Evolutionary conservation across 129 eudicot species (phyloP).

Genomic region (Lactuca sativa): DNA sequence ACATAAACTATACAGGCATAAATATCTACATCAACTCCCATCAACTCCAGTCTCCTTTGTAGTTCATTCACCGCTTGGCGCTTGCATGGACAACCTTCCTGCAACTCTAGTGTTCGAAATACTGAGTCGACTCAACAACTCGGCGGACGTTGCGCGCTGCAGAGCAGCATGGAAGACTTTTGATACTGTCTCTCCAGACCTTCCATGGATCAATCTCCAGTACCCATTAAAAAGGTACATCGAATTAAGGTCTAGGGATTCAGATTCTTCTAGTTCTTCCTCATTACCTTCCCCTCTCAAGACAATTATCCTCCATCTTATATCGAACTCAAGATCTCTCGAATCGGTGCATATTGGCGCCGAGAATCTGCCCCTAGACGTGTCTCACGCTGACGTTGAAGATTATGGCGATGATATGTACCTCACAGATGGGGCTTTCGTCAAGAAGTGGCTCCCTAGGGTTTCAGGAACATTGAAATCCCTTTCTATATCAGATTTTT

Average conservation of each 20-base stretch:
- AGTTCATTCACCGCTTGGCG: neutral
- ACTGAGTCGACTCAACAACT: slow-evolving; percentile 56
- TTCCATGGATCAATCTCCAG: slow-evolving; percentile 48
- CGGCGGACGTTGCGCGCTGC: slow-evolving; percentile 54
- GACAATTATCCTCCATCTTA: slow-evolving; percentile 30
- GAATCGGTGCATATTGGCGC: slow-evolving; percentile 50
- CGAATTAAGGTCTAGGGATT: slow-evolving; percentile 36
- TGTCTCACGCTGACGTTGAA: slow-evolving; percentile 43
- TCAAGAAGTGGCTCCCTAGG: slow-evolving; percentile 28
- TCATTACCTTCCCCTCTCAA: slow-evolving; percentile 46
- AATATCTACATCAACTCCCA: neutral
- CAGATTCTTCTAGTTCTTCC: slow-evolving; percentile 3
- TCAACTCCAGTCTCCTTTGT: neutral
- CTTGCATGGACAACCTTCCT: slow-evolving; percentile 51
- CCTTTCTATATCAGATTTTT: slow-evolving; percentile 49
- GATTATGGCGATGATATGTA: neutral
- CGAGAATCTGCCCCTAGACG: slow-evolving; percentile 39
- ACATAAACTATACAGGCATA: neutral
- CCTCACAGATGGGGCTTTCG: too few species aligned
- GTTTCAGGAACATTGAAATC: slow-evolving; percentile 38
- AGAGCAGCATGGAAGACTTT: slow-evolving; percentile 43
- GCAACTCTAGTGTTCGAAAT: slow-evolving; percentile 45
- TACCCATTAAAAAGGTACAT: slow-evolving; percentile 47
- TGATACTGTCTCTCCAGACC: slow-evolving; percentile 30
- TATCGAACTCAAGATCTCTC: slow-evolving; percentile 22